Base-by-base conservation (phyloP, 2,329 filamentous ascomycete species). In the Colletotrichum scovillei region DNA sequence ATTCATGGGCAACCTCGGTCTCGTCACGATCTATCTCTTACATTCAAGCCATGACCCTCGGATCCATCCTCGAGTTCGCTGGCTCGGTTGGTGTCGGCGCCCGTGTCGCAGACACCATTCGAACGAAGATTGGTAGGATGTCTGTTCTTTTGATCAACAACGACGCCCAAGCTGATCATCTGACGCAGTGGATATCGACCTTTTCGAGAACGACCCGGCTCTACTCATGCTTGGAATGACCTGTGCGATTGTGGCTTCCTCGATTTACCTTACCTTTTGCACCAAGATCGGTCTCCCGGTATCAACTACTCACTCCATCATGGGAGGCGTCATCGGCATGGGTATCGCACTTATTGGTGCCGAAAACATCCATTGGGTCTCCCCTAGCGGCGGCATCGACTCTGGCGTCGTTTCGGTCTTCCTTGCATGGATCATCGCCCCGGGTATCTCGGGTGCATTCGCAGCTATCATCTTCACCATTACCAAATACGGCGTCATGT, bases 1-100 rank as follows among this genome's bases (percentile, higher is more conserved):
- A 92, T 81, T 85, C 89, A 35, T 92, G 87, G 85, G 90, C 90
- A 14, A 91, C 90, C 67, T 88, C 86, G 75, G 90, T 91, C 63
- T 90, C 89, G 12, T 91, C 90, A 16, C 82, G 89, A n/a, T 91
- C 90, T 71, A 81, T 90, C 74, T 84, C 86, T 4, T 85, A 88
- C 76, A 78, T 82, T 67, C 86, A 88, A 79, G 87, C 84, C 58
- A 84, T 84, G 83, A 68, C 82, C 35, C 77, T 88, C 24, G 85
- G 84, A 32, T 82, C 84, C 32, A 78, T 88, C 68, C 86, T 86
- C 76, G 87, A 88, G 76, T 84, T 88, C 73, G 76, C 83, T 56
- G 87, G 87, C 59, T 86, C 86, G 63, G 80, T 88, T 68, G 82
- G 82, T 66, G 85, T 88, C 74, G 87, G 85, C 19, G 81, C 86